Evolutionary conservation across 371 early-diverging fungal species (phyloP).

Genomic region (Spraguea lophii): DNA sequence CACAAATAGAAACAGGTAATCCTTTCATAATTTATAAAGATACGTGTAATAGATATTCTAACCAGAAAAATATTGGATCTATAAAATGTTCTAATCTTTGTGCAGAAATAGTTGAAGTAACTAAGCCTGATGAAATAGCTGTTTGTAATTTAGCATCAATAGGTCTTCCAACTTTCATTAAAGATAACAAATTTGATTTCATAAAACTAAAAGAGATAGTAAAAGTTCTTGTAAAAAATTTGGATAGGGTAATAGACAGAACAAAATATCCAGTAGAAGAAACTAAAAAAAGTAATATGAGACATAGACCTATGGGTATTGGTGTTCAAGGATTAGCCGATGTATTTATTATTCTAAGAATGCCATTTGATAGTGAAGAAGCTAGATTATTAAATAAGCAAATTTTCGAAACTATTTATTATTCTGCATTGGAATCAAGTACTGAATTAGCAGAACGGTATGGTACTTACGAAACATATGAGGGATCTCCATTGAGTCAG

Average conservation of each 20-base stretch:
- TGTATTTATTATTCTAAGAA: constrained; percentile 74
- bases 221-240: constrained; percentile 64
- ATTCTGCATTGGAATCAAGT: constrained; percentile 76
- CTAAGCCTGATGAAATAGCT: constrained; percentile 78
- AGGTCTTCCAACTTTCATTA: constrained; percentile 76
- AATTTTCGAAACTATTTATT: constrained; percentile 92
- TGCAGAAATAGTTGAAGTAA: constrained; percentile 75
- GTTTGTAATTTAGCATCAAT: constrained; percentile 95
- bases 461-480: constrained; percentile 70
- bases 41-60: constrained; percentile 79
- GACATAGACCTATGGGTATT: constrained; percentile 85
- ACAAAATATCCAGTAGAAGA: constrained; percentile 86
- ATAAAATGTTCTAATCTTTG: constrained; percentile 60
- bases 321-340: constrained; percentile 98
- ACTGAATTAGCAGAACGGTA: constrained; percentile 62
- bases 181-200: constrained; percentile 40
- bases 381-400: constrained; percentile 64
- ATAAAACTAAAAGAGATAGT: constrained; percentile 46
- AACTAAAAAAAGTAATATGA: constrained; percentile 64
- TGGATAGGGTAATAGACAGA: constrained; percentile 85
- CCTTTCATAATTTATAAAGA: constrained; percentile 99
- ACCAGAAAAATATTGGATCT: constrained; percentile 81
- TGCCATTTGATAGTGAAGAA: constrained; percentile 77
- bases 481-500: constrained; percentile 67
- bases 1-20: constrained; percentile 93